Evolutionary conservation across 2,329 filamentous ascomycete genomes (phyloP), one percentile per base, ranked within the genome.

Genomic region (Colletotrichum sojae): DNA sequence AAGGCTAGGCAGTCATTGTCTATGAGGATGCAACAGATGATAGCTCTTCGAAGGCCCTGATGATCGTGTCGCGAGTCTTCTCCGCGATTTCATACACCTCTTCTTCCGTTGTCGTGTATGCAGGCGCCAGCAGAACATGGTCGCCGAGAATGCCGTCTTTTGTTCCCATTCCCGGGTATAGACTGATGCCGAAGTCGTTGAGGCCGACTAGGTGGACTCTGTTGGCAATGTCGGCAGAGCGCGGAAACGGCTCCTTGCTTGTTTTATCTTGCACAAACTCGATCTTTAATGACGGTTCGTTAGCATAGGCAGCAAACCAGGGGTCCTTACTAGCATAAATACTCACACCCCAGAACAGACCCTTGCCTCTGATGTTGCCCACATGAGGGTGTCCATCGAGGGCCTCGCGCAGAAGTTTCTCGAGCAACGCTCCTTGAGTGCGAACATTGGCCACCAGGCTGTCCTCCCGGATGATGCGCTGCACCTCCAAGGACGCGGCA

Each of bases 401-500:
- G 10, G 73, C 16, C 22, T 70, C 25, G 13, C 73, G 71, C 20
- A 78, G 60, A 4, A 73, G 62, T 3, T 46, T 16, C 51, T 61
- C 66, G 4, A 69, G 62, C 3, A 69, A 22, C 20, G 10, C 16
- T 9, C 91, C 91, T 79, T 89, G 87, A 0, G 73, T 74, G 4
- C 77, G 77, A 3, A 90, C 89, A 72, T 91, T 92, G 1, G 83
- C 79, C 0, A 94, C 75, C 1, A 94, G 76, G 2, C 85, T 80
- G 0, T 91, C 84, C 15, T 89, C 78, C 6, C 82, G 76, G 22
- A 93, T 84, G 31, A 91, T 87, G 39, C 78, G 79, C 73, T 91
- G 88, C 0, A 91, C 90, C 53, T 89, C 88, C 0, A 92, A 81
- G 0, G 88, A 90, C 0, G 90, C 86, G 0, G 89, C 82, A 72